These are phyloP conservation scores for Fusarium sp. DNA, from an alignment of 2,329 filamentous ascomycete species.

Conservation along the genomic window DNA sequence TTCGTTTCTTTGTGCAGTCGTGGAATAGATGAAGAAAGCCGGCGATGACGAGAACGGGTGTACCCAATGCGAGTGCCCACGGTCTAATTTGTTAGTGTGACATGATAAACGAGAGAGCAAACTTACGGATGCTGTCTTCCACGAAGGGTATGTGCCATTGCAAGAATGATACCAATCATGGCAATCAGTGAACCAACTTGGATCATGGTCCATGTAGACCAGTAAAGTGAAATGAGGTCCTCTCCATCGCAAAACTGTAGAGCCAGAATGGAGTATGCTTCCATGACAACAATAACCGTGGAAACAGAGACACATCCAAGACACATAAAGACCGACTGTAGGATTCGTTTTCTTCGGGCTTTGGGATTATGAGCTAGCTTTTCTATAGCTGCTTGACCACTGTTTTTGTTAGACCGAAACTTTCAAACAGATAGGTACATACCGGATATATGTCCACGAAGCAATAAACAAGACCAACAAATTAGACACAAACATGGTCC, in stretches of 20 bases:
- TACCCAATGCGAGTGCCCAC: conserved; percentile 71
- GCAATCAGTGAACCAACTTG: conserved; percentile 70
- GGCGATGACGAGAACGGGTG: conserved; percentile 70
- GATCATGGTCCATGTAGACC: conserved; percentile 72
- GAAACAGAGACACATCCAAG: conserved; percentile 60
- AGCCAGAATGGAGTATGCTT: conserved; percentile 65
- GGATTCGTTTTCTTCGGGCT: conserved; percentile 53
- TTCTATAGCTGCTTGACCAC: conserved; percentile 55
- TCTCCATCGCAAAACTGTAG: conserved; percentile 72
- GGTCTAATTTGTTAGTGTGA: conserved; percentile 51
- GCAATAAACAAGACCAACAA: conserved; percentile 59
- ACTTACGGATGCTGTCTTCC: conserved; percentile 66
- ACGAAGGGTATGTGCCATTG: conserved; percentile 63
- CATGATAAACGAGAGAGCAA: background rate
- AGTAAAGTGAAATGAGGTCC: conserved; percentile 70
- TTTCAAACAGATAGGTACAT: conserved; percentile 31
- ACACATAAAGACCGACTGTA: conserved; percentile 59
- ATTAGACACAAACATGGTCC: conserved; percentile 60
- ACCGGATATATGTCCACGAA: conserved; percentile 58
- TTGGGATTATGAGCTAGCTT: conserved; percentile 49
- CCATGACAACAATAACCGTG: conserved; percentile 62
- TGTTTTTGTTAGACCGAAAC: conserved; percentile 27
- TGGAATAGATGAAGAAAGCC: conserved; percentile 64
- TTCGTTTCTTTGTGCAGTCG: conserved; percentile 53
- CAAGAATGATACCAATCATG: conserved; percentile 67